These are phyloP conservation scores for Xylariaceae sp. DNA, from an alignment of 2,329 filamentous ascomycete species.

Conservation along the genomic window DNA sequence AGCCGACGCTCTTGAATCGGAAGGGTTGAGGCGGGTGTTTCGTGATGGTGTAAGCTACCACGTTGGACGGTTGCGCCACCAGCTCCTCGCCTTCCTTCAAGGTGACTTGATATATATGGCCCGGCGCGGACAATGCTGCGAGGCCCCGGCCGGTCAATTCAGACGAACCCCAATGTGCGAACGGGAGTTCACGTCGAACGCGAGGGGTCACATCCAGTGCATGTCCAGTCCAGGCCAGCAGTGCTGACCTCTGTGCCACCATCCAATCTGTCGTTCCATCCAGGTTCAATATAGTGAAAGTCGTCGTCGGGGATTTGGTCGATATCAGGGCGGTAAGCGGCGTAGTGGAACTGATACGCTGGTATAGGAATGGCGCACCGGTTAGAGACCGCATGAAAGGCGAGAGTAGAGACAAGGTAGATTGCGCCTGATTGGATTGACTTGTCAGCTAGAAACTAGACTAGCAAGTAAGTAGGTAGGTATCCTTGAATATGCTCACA, in stretches of 20 bases:
- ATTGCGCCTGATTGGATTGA: constrained; percentile 69
- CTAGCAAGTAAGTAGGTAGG: too few species aligned
- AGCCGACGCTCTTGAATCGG: constrained; percentile 79
- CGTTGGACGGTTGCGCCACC: constrained; percentile 85
- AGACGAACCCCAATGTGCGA: constrained; percentile 91
- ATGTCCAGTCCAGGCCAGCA: constrained; percentile 96
- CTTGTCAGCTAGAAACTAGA: constrained; percentile 5
- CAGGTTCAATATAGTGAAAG: constrained; percentile 84
- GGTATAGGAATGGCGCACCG: constrained; percentile 93
- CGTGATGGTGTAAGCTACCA: constrained; percentile 85
- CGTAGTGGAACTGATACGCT: constrained; percentile 82
- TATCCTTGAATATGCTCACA: constrained; percentile 51
- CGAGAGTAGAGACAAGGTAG: constrained; percentile 83
- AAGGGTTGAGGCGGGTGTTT: constrained; percentile 78
- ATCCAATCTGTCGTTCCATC: constrained; percentile 97
- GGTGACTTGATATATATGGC: constrained; percentile 85
- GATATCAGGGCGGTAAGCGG: constrained; percentile 88
- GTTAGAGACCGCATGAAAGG: constrained; percentile 79
- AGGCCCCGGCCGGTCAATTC: constrained; percentile 86
- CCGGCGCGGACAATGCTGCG: constrained; percentile 80
- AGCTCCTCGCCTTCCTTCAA: constrained; percentile 85
- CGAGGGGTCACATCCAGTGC: constrained; percentile 76
- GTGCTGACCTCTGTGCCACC: constrained; percentile 80
- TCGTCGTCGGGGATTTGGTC: constrained; percentile 82
- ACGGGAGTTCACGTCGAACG: constrained; percentile 71